A percentile compares a stretch with the other conserved stretches of the same genome.
These are phyloP conservation scores for Discostella stelligeroides DNA, from an alignment of 108 stramenopile genomes.

Conservation along the genomic window DNA sequence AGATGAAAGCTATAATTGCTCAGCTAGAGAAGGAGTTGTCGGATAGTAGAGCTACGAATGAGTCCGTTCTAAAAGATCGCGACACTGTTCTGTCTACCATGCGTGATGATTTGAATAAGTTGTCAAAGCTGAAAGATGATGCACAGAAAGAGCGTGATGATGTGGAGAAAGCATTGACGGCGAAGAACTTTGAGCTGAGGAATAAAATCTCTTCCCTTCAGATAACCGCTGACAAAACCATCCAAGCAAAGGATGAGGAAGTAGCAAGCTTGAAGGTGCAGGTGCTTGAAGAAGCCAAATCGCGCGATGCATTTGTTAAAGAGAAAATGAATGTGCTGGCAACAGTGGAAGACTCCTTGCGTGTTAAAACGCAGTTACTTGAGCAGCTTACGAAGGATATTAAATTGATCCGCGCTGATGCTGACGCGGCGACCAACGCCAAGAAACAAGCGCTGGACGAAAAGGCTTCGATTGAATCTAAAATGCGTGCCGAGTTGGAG, in stretches of 20 bases:
- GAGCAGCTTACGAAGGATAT: slow-evolving; percentile 32
- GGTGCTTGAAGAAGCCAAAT: slow-evolving; percentile 17
- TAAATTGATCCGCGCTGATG: slow-evolving; percentile 7
- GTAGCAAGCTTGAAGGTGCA: slow-evolving; percentile 14
- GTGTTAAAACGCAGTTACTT: slow-evolving; percentile 1
- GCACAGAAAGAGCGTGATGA: slow-evolving; percentile 29
- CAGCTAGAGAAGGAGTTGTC: slow-evolving; percentile 18
- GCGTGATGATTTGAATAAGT: slow-evolving; percentile 26
- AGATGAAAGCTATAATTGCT: slow-evolving; percentile 31
- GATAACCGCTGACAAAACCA: slow-evolving; percentile 18
- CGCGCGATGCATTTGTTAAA: slow-evolving; percentile 14
- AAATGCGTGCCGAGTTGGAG: slow-evolving; percentile 19
- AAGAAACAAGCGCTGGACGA: slow-evolving; percentile 11
- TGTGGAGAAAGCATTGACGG: slow-evolving; percentile 20
- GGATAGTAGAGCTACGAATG: slow-evolving; percentile 16
- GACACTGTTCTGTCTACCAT: slow-evolving; percentile 24
- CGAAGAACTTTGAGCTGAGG: slow-evolving; percentile 18
- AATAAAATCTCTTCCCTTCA: slow-evolving; percentile 17
- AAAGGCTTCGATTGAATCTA: slow-evolving; percentile 19
- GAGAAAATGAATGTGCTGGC: slow-evolving; percentile 14
- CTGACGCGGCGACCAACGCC: slow-evolving; percentile 10
- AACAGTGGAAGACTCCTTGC: slow-evolving; percentile 12
- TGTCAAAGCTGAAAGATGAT: slow-evolving; percentile 33
- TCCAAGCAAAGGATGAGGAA: slow-evolving; percentile 19
- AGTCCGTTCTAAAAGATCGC: slow-evolving; percentile 22